Base-by-base conservation (phyloP, 352 stramenopile genomes). In the Albugo candida region DNA sequence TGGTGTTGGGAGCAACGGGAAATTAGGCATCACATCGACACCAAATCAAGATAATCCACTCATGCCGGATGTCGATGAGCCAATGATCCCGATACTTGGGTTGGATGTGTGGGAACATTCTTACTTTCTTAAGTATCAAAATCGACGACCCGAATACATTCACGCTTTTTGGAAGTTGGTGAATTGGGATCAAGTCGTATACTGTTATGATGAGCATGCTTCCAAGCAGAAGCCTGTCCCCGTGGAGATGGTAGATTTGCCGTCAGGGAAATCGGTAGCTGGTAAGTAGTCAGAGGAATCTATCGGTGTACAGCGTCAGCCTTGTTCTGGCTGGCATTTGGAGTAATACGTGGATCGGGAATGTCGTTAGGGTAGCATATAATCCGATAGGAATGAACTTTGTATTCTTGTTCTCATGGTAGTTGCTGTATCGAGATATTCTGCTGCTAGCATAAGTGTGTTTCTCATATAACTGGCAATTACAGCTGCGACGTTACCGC, bases 131-230 rank as follows among this genome's bases (percentile, higher is more conserved):
- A 83, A 94, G 61, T 94, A 94, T 65, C 77, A 94, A 53, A 94
- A 94, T 65, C 66, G 74, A 43, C 64, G 80, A 40, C 69, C 80
- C 13, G 74, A 88, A 55, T 94, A 95, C 70, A 84, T 96, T 40
- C 69, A 55, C 31, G 89, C 74, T 56, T 95, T 82, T 64, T 97
- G 85, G 85, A 95, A 94, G 63, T 74, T 95, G 52, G 81, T 81
- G 38, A 83, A 85, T 56, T 85, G 67, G 68, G 62, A 78, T 41
- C 55, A 67, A 53, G 72, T 81, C 13, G 61, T 64, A 12, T 51
- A 74, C 43, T 73, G 64, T 59, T 78, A 75, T 56, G 66, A 78
- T 40, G 58, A 73, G 48, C 75, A 72, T 53, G 66, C 66, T 18
- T 36, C 53, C 48, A 64, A 69, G 53, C 55, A 62, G 20, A 56